Conservation (phyloP, 208 protist genomes). For the Crithidia bombi region DNA sequence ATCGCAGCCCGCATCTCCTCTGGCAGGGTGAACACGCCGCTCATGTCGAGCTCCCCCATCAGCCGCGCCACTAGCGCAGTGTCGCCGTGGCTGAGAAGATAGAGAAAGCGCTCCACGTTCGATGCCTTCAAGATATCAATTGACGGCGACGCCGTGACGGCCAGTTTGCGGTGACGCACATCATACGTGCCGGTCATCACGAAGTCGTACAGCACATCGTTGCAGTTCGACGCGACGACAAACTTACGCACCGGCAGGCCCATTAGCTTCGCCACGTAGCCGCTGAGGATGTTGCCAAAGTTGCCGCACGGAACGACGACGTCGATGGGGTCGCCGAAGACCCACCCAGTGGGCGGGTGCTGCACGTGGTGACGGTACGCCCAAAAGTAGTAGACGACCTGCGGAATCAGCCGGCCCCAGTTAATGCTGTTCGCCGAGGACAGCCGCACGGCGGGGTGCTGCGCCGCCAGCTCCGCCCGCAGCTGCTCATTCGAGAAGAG, state of each 20-base stretch:
- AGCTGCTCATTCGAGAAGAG: constrained; percentile 89
- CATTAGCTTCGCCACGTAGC: constrained; percentile 93
- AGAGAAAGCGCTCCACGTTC: constrained; percentile 97
- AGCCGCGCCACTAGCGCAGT: constrained; percentile 48
- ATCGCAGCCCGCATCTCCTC: constrained; percentile 52
- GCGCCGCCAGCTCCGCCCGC: constrained; percentile 54
- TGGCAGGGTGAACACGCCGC: constrained; percentile 60
- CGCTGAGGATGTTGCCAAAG: constrained; percentile 96
- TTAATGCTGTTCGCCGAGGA: constrained; percentile 98
- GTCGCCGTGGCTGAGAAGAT: constrained; percentile 85
- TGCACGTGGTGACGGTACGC: constrained; percentile 90
- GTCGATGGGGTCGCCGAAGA: constrained; percentile 70
- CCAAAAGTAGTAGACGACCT: constrained; percentile 97
- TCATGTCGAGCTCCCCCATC: constrained; percentile 74
- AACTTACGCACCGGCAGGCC: constrained; percentile 89
- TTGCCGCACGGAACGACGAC: constrained; percentile 96
- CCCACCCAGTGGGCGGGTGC: constrained; percentile 40
- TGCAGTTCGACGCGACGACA: constrained; percentile 95
- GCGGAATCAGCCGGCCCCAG: constrained; percentile 96
- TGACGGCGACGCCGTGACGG: constrained; percentile 73
- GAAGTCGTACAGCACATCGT: constrained; percentile 96
- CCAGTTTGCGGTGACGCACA: constrained; percentile 56
- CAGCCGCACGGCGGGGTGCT: constrained; percentile 54
- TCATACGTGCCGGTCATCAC: constrained; percentile 88
- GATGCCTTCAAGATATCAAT: constrained; percentile 94